Percentiles rank a stretch among this genome's conserved stretches.
Evolutionary conservation across 2,329 filamentous ascomycete genomes (phyloP).

Genomic region (Plectosphaerella plurivora): DNA sequence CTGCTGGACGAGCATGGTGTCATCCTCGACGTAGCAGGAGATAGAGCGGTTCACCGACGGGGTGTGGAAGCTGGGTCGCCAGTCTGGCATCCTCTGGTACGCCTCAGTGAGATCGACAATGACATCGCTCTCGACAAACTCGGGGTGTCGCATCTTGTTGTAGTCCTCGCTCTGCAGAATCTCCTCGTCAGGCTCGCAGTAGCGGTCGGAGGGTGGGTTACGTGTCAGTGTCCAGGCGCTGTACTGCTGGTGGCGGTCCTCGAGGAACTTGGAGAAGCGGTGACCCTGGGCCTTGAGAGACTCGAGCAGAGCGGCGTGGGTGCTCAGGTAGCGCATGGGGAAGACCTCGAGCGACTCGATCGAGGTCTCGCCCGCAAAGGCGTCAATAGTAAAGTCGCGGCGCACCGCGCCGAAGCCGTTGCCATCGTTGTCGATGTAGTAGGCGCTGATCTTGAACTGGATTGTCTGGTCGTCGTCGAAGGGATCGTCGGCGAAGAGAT

Average conservation of each 20-base stretch:
- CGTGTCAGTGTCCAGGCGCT: slow-evolving; percentile 20
- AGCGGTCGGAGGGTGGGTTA: slow-evolving; percentile 21
- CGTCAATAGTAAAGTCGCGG: slow-evolving; percentile 28
- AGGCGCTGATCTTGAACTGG: slow-evolving; percentile 29
- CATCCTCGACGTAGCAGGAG: slow-evolving; percentile 15
- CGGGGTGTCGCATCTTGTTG: slow-evolving; percentile 21
- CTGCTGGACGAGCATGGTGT: slow-evolving; percentile 30
- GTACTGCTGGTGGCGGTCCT: slow-evolving; percentile 32
- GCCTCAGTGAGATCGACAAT: slow-evolving; percentile 37
- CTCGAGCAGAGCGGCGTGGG: slow-evolving; percentile 26
- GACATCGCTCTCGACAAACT: slow-evolving; percentile 37
- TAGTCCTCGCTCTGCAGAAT: slow-evolving; percentile 19
- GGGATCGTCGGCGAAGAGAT: slow-evolving; percentile 28
- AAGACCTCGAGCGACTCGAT: slow-evolving; percentile 31
- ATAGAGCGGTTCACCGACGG: not conserved
- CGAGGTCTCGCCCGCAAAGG: slow-evolving; percentile 30
- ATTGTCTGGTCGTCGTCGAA: slow-evolving; percentile 20
- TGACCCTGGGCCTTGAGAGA: slow-evolving; percentile 25
- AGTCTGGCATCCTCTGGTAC: slow-evolving; percentile 27
- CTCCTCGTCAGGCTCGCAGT: slow-evolving; percentile 5
- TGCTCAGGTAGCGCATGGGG: not conserved
- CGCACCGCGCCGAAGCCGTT: slow-evolving; percentile 30
- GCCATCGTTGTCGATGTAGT: slow-evolving; percentile 38
- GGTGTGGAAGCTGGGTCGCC: not conserved
- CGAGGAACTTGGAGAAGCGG: slow-evolving; percentile 25